Conservation (phyloP, 2,329 filamentous ascomycete genomes). For the Akanthomyces dipterigenus region DNA sequence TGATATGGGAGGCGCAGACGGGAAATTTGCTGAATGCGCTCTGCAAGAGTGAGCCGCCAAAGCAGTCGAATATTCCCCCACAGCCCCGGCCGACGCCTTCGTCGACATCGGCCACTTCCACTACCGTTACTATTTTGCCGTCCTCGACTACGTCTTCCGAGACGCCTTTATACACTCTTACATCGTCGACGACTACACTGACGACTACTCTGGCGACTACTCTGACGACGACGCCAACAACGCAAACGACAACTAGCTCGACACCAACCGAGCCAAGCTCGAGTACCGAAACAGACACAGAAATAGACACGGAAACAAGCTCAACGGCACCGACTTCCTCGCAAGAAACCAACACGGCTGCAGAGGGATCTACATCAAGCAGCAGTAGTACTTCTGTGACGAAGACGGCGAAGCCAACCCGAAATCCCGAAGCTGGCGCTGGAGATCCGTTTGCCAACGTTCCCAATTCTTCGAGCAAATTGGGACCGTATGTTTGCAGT, state of each 20-base stretch:
- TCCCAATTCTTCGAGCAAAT: not conserved
- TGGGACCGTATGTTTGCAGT: not conserved
- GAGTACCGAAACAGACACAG: not conserved
- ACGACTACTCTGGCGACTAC: not conserved
- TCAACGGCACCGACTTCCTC: not conserved
- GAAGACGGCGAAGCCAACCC: not conserved
- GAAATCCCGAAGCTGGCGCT: not conserved
- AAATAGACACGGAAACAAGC: not conserved
- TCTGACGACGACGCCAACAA: not conserved
- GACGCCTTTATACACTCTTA: not conserved
- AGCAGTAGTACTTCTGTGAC: not conserved
- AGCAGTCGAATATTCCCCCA: not conserved
- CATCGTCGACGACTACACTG: conserved; percentile 4
- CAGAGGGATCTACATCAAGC: not conserved
- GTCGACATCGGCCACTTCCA: not conserved
- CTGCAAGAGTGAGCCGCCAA: conserved; percentile 18
- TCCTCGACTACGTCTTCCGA: not conserved
- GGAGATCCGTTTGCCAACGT: conserved; percentile 8
- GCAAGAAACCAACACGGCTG: not conserved
- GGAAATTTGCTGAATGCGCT: conserved; percentile 31
- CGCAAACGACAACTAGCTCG: not conserved
- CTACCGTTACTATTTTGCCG: not conserved
- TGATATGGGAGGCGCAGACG: conserved; percentile 30
- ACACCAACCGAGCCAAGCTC: not conserved
- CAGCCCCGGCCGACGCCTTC: not conserved